These are phyloP conservation scores for Kickxella alabastrina DNA, from an alignment of 192 early-diverging fungal genomes.

Conservation along the genomic window DNA sequence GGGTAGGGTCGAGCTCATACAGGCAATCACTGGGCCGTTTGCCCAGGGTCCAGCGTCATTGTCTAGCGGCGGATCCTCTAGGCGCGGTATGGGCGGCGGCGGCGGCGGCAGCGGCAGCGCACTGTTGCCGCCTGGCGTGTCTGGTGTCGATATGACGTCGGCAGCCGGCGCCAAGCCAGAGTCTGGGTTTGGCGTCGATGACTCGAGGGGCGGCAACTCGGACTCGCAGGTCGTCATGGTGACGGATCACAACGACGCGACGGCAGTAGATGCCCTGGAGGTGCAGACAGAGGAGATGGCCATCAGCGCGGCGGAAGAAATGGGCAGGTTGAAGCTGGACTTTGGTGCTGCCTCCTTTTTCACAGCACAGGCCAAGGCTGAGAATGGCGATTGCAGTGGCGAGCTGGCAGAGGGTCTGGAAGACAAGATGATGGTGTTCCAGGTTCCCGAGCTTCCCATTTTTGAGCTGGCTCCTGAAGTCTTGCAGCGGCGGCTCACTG, in stretches of 20 bases:
- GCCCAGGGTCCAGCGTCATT: constrained; percentile 41
- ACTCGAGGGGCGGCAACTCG: neutral
- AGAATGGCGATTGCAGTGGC: neutral
- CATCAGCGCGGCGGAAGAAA: constrained; percentile 16
- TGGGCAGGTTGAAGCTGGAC: constrained; percentile 18
- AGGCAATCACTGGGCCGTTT: constrained; percentile 34
- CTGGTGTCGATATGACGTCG: neutral
- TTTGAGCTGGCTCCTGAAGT: constrained; percentile 39
- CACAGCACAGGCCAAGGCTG: no score
- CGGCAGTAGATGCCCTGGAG: constrained; percentile 8
- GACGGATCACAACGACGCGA: constrained; percentile 23
- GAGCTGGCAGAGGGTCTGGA: constrained; percentile 2
- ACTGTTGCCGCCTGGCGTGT: neutral
- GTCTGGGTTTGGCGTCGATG: neutral
- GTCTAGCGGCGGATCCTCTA: neutral
- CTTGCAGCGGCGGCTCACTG: constrained; percentile 9
- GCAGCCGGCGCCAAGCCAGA: neutral
- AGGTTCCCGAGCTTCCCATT: constrained; percentile 20
- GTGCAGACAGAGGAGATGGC: constrained; percentile 50
- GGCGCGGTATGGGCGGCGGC: constrained; percentile 5
- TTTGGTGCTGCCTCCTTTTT: constrained; percentile 9
- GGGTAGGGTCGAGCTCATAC: constrained; percentile 17
- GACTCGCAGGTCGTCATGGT: constrained; percentile 7
- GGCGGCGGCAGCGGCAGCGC: neutral
- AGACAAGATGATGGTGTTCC: constrained; percentile 26